Conservation (phyloP, 495 filamentous ascomycete species). For the Ramalina peruviana region DNA sequence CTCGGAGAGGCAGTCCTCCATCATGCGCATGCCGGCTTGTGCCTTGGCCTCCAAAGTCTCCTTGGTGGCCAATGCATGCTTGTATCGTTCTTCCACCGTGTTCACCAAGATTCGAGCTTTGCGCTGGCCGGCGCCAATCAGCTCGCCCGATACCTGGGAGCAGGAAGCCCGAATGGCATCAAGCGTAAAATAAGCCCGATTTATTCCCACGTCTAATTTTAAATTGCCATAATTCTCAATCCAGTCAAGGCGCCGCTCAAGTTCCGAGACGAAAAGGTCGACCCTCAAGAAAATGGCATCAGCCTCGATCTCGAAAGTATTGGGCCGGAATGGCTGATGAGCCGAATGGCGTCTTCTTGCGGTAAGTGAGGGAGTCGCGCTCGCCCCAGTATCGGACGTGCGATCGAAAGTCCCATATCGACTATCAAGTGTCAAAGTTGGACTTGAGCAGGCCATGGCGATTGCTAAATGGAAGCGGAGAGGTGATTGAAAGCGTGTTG, state of each 20-base stretch:
- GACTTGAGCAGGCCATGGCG: slow-evolving; percentile 33
- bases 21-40: slow-evolving; percentile 67
- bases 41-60: slow-evolving; percentile 86
- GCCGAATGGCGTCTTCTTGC: slow-evolving; percentile 50
- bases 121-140: slow-evolving; percentile 75
- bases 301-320: slow-evolving; percentile 52
- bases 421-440: slow-evolving; percentile 33
- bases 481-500: no score
- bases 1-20: slow-evolving; percentile 71
- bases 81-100: slow-evolving; percentile 81
- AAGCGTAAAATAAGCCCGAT: slow-evolving; percentile 67
- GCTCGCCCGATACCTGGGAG: slow-evolving; percentile 76
- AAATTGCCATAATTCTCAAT: slow-evolving; percentile 78
- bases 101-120: slow-evolving; percentile 83
- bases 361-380: not conserved
- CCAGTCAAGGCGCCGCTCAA: slow-evolving; percentile 75
- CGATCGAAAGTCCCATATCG: slow-evolving; percentile 18
- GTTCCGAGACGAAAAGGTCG: slow-evolving; percentile 77
- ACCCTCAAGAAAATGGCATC: slow-evolving; percentile 63
- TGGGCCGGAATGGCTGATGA: slow-evolving; percentile 39
- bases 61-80: slow-evolving; percentile 71
- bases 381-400: not conserved
- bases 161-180: slow-evolving; percentile 80
- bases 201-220: slow-evolving; percentile 68
- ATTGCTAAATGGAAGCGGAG: not conserved